A percentile compares a stretch with the other conserved stretches of the same genome.
phyloP scores from a whole-genome alignment of 108 stramenopile genomes.

The Nitzschia sp. region DNA sequence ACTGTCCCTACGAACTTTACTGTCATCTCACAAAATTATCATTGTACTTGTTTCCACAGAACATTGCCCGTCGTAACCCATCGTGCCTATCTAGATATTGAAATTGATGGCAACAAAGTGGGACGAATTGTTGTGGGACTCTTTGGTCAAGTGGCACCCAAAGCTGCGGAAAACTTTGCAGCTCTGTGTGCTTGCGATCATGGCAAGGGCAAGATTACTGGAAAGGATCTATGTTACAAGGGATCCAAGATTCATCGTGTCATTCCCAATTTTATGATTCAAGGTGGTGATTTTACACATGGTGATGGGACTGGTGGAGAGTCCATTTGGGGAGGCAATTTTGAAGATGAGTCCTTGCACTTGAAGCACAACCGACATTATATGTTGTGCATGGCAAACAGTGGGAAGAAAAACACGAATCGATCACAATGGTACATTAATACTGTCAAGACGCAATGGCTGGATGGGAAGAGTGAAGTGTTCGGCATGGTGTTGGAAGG shows the following conservation, averaged over 20 bases:
- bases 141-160: slow-evolving; percentile 88
- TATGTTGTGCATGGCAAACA: slow-evolving; percentile 80
- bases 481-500: slow-evolving; percentile 83
- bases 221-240: slow-evolving; percentile 77
- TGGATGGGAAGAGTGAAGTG: slow-evolving; percentile 75
- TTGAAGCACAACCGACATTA: slow-evolving; percentile 88
- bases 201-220: slow-evolving; percentile 69
- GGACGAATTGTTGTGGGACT: slow-evolving; percentile 84
- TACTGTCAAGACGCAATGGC: slow-evolving; percentile 91
- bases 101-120: slow-evolving; percentile 33
- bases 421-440: slow-evolving; percentile 77
- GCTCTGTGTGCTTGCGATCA: slow-evolving; percentile 76
- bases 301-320: slow-evolving; percentile 93
- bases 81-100: slow-evolving; percentile 69
- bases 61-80: slow-evolving; percentile 76
- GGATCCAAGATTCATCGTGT: slow-evolving; percentile 64
- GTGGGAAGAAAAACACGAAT: slow-evolving; percentile 76
- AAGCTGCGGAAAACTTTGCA: slow-evolving; percentile 90
- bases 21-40: too few species aligned
- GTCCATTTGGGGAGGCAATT: slow-evolving; percentile 81
- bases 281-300: slow-evolving; percentile 85
- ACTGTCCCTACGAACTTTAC: too few species aligned
- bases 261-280: slow-evolving; percentile 93
- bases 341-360: slow-evolving; percentile 84
- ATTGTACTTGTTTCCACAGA: too few species aligned